Evolutionary conservation across 225 moss, liverwort and hornwort genomes (phyloP).

Genomic region (Physcomitrium patens): DNA sequence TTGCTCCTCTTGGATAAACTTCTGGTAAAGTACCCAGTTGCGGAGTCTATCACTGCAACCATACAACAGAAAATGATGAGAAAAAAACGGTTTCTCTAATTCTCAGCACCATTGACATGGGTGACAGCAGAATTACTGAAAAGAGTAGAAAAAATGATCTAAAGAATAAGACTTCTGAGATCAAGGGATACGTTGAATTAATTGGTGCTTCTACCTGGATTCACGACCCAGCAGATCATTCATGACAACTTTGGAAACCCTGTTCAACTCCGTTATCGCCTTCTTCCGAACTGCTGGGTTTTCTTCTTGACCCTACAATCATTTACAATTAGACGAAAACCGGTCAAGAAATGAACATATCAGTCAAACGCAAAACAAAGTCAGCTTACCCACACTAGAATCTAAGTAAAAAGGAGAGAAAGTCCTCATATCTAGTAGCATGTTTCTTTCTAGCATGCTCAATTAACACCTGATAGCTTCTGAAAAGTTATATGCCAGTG

Average conservation of each 20-base stretch:
- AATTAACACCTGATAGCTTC: conserved; percentile 22
- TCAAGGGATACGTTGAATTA: conserved; percentile 12
- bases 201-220: conserved; percentile 40
- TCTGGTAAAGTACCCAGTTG: conserved; percentile 46
- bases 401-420: conserved; percentile 7
- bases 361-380: conserved; percentile 15
- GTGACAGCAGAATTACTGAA: neutral
- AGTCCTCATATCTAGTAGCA: neutral
- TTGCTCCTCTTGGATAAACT: conserved; percentile 46
- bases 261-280: conserved; percentile 63
- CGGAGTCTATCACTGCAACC: conserved; percentile 39
- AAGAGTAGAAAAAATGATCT: neutral
- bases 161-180: neutral
- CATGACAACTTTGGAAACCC: conserved; percentile 80
- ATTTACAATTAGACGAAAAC: conserved; percentile 20
- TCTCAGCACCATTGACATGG: neutral
- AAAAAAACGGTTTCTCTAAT: neutral
- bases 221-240: conserved; percentile 60
- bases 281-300: conserved; percentile 40
- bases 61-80: conserved; percentile 11
- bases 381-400: neutral
- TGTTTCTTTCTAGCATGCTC: conserved; percentile 3
- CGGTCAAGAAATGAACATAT: neutral
- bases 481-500: conserved; percentile 10
- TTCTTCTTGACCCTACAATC: conserved; percentile 40